Percentiles rank a stretch among this genome's conserved stretches.
phyloP scores from a whole-genome alignment of 2,329 filamentous ascomycete species.

The Laburnicola sp. region DNA sequence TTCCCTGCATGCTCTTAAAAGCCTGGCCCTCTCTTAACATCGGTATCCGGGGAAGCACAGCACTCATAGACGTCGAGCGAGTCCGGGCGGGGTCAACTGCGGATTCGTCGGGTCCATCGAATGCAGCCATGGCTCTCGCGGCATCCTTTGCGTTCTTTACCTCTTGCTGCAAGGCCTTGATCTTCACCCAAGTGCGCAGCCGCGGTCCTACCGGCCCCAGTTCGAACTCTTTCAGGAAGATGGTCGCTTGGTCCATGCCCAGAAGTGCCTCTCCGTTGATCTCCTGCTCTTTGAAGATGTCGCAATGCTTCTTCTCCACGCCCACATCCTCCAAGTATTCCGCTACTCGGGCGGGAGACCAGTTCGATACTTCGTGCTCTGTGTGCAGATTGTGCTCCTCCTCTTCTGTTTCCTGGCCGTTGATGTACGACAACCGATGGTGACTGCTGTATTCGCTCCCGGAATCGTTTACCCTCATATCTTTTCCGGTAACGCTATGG shows the following conservation, averaged over 20 bases:
- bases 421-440: slow-evolving; percentile 83
- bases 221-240: slow-evolving; percentile 95
- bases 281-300: slow-evolving; percentile 93
- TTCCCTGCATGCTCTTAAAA: slow-evolving; percentile 27
- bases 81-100: slow-evolving; percentile 51
- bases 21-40: slow-evolving; percentile 40
- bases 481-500: slow-evolving; percentile 55
- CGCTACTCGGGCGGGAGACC: slow-evolving; percentile 81
- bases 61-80: slow-evolving; percentile 50
- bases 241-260: slow-evolving; percentile 91
- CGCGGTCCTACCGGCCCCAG: slow-evolving; percentile 86
- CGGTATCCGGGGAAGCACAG: slow-evolving; percentile 45
- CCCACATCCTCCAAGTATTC: slow-evolving; percentile 84
- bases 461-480: slow-evolving; percentile 69
- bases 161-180: slow-evolving; percentile 88
- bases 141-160: slow-evolving; percentile 61
- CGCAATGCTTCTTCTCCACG: slow-evolving; percentile 86
- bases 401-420: slow-evolving; percentile 92
- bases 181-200: slow-evolving; percentile 95
- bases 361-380: slow-evolving; percentile 73
- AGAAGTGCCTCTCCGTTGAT: slow-evolving; percentile 91
- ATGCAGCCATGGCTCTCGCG: slow-evolving; percentile 44
- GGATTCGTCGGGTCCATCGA: slow-evolving; percentile 47
- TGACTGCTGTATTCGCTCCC: slow-evolving; percentile 88
- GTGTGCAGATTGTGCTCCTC: slow-evolving; percentile 76